phyloP scores from a whole-genome alignment of 768 basidiomycete species.

The Tulasnella sp. region DNA sequence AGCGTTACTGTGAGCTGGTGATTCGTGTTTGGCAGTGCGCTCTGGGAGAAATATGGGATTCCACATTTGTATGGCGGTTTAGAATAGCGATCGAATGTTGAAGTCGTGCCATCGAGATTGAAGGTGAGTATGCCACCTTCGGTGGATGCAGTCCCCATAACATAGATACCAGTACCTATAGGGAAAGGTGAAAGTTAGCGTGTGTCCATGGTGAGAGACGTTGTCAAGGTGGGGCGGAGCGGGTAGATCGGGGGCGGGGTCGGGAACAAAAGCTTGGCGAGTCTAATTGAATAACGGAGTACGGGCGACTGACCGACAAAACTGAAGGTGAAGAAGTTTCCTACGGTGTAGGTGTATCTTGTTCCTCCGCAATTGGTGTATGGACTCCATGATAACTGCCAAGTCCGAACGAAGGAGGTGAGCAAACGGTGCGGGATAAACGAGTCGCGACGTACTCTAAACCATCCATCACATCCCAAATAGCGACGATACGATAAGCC shows the following conservation, averaged over 20 bases:
- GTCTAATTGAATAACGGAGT: no score
- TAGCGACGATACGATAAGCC: not conserved
- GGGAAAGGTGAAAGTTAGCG: not conserved
- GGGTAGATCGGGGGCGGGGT: no score
- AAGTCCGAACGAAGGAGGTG: no score
- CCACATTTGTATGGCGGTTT: constrained; percentile 1
- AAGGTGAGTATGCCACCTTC: constrained; percentile 9
- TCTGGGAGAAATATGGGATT: not conserved
- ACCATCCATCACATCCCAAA: not conserved
- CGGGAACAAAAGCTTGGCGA: no score
- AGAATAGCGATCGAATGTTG: not conserved
- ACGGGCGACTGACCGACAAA: not conserved
- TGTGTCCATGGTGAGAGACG: no score
- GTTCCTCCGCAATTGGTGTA: constrained; percentile 10
- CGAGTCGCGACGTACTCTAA: not conserved
- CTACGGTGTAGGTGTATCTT: not conserved
- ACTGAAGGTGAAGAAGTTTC: not conserved
- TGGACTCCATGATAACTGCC: not conserved
- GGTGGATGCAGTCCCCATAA: not conserved
- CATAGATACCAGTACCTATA: not conserved
- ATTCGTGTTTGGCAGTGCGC: not conserved
- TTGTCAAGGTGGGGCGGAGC: no score
- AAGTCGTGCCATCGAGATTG: not conserved
- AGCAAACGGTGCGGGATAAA: not conserved
- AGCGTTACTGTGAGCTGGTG: not conserved